Base-by-base conservation (phyloP, 441 rosid genomes). In the Pelargonium citronellum region DNA sequence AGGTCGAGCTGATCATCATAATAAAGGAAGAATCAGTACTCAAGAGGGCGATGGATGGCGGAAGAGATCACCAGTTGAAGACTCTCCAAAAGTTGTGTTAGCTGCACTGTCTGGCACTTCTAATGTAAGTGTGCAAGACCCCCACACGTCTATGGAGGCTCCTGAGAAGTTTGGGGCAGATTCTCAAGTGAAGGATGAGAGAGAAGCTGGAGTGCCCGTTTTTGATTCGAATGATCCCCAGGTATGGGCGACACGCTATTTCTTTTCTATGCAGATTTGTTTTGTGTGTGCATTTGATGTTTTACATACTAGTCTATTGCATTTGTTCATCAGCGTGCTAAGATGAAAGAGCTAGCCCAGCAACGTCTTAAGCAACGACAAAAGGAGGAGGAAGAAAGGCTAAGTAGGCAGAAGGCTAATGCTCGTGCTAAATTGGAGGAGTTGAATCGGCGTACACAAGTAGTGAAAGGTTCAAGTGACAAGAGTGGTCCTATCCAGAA, bases 301-400 rank as follows among this genome's bases (percentile, higher is more conserved):
- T 63, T 17, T 13, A 73, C 83, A 16, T 55, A 57, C 13, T 55
- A 55, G 16, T 55, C 69, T 81, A 15, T 71, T 80, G 79, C 41
- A 49, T 67, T 73, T 76, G 69, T 64, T 67, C 16, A 76, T 71
- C 82, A 90, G 97, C 90, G 80, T 75, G 84, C 85, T 71, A 88
- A 75, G 75, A 88, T 85, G 90, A 85, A 57, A 78, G 97, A 91
- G 78, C 77, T 82, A 68, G 96, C 96, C 66, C 82, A 79, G 81
- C 85, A 87, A 75, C 87, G 92, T 73, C 80, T 74, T 69, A 87
- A 83, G 71, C 91, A 87, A 71, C 79, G 85, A 43, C 85, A 89
- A 74, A 80, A 83, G 72, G 97, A 89, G 83, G 98, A 91, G 80
- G 98, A 92, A 77, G 96, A 91, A 75, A 79, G 96, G 67, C 82